Conservation (phyloP, 2,329 filamentous ascomycete genomes). For the Keithomyces neogunnii region DNA sequence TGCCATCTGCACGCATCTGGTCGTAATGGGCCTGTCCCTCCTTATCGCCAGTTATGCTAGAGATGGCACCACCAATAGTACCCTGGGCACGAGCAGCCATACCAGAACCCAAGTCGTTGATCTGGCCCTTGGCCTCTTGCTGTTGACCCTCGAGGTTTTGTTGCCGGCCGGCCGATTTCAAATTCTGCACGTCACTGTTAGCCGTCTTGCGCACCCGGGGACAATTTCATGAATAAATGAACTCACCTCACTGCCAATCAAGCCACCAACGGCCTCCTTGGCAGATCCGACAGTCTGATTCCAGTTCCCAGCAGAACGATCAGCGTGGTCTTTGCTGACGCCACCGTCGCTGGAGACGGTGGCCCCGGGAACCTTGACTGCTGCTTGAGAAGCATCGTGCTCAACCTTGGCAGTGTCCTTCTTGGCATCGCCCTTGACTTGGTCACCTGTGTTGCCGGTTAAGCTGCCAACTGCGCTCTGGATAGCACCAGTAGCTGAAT, state of each 20-base stretch:
- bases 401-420: constrained; percentile 58
- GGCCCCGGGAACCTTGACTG: constrained; percentile 64
- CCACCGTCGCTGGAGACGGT: constrained; percentile 63
- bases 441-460: constrained; percentile 62
- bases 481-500: constrained; percentile 62
- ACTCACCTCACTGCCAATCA: constrained; percentile 63
- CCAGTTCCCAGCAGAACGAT: constrained; percentile 66
- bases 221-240: neutral
- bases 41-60: constrained; percentile 65
- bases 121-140: constrained; percentile 75
- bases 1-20: constrained; percentile 68
- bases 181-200: constrained; percentile 30
- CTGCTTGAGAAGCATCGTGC: constrained; percentile 66
- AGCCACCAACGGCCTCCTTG: constrained; percentile 71
- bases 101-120: constrained; percentile 63
- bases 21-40: constrained; percentile 56
- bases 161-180: constrained; percentile 65
- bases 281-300: constrained; percentile 83
- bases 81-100: constrained; percentile 60
- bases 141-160: constrained; percentile 76
- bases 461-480: constrained; percentile 65
- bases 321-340: constrained; percentile 60
- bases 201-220: neutral
- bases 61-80: constrained; percentile 59
- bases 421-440: constrained; percentile 55